phyloP scores from a whole-genome alignment of 2,329 filamentous ascomycete species.

The Beauveria varroae region DNA sequence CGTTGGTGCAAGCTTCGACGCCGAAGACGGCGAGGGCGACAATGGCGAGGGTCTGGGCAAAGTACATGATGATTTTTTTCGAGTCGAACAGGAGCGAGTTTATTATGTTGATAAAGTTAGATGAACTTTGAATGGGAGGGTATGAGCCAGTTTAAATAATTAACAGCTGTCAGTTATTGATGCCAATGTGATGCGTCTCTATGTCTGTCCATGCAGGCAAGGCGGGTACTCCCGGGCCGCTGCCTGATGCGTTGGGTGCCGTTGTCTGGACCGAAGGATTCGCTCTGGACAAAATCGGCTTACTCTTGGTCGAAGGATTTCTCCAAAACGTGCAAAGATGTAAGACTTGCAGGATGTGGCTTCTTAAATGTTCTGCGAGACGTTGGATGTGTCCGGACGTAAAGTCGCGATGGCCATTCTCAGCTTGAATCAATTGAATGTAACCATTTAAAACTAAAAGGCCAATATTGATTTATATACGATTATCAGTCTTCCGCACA shows the following conservation, averaged over 20 bases:
- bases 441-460: too few species aligned
- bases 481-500: too few species aligned
- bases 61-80: conserved; percentile 1
- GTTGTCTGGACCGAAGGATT: neutral
- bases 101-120: neutral
- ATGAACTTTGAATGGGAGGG: too few species aligned
- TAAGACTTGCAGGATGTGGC: neutral
- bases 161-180: neutral
- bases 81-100: neutral
- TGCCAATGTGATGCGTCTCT: neutral
- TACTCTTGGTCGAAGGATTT: neutral
- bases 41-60: conserved; percentile 5
- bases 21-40: conserved; percentile 7
- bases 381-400: neutral
- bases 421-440: too few species aligned
- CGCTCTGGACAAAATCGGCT: neutral
- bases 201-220: neutral
- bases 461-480: too few species aligned
- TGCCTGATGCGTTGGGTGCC: neutral
- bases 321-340: neutral
- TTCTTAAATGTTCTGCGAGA: neutral
- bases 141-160: neutral
- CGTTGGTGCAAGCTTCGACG: neutral
- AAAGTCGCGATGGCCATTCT: too few species aligned
- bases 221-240: neutral